These are phyloP conservation scores for Pseudonitzschia multiseries DNA, from an alignment of 108 stramenopile species.

Conservation along the genomic window DNA sequence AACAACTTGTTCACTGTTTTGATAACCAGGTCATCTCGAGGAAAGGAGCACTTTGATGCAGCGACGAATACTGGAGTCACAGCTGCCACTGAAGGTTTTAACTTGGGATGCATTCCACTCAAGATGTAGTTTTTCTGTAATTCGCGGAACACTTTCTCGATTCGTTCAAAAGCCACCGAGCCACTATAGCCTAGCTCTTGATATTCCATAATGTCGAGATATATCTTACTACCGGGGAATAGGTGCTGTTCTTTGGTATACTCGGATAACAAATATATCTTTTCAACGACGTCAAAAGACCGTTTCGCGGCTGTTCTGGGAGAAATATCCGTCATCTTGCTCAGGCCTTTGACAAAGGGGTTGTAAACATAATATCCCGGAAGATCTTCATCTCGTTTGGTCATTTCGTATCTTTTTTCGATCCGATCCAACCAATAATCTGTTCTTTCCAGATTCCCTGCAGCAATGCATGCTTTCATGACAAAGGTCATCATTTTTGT, in stretches of 20 bases:
- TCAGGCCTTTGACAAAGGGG: neutral
- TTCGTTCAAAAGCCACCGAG: neutral
- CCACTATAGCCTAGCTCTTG: constrained; percentile 8
- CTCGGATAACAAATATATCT: neutral
- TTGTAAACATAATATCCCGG: constrained; percentile 5
- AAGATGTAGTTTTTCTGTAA: constrained; percentile 20
- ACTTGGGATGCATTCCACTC: neutral
- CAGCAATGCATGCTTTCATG: constrained; percentile 24
- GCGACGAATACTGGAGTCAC: constrained; percentile 1
- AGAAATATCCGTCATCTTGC: neutral
- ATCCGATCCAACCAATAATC: constrained; percentile 22
- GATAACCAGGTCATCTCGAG: neutral
- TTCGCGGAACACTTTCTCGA: constrained; percentile 9
- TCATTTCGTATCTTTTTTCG: constrained; percentile 23
- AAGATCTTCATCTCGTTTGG: neutral
- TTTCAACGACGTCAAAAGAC: constrained; percentile 2
- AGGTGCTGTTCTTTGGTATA: neutral
- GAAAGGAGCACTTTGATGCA: constrained; percentile 11
- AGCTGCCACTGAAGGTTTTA: constrained; percentile 14
- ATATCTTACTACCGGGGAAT: neutral
- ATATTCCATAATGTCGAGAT: neutral
- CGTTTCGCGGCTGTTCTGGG: neutral
- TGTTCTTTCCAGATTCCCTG: constrained; percentile 10
- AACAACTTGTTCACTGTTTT: constrained; percentile 7
- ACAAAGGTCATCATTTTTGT: constrained; percentile 12